Base-by-base conservation (phyloP, 2,329 filamentous ascomycete genomes). In the Hypomyces perniciosus region DNA sequence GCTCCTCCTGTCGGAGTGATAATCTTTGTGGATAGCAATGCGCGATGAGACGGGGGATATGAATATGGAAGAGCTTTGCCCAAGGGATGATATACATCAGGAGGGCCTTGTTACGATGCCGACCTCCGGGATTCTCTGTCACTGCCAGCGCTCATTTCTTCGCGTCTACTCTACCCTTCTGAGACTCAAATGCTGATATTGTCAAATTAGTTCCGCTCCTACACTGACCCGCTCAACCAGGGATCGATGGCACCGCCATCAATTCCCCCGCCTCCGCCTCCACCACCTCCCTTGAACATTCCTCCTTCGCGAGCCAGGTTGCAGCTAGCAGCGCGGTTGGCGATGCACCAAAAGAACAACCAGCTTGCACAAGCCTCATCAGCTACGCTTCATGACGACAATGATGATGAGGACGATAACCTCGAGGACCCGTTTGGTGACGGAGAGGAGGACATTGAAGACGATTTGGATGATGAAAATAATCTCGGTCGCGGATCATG, bases 241-340 rank as follows among this genome's bases (percentile, higher is more conserved):
- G 48, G 61, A 38, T 75, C 76, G 27, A 67, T 81, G 59, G 75
- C 77, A 51, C 80, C 78, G 43, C 81, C 79, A 2, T 81, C 79
- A 9, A 77, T 82, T 44, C 78, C 69, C 3, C 79, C 80, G 6
- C 80, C 81, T 3, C 78, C 77, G 2, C 78, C 81, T 1, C 85
- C 86, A n/a, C 87, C 83, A 26, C 85, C 88, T 31, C 89, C 90
- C 9, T 75, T 96, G 62, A 93, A 92, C 65, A 84, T 92, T 34
- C 85, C 88, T 1, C 91, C 92, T 2, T 95, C 90, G 6, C 83
- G 92, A 47, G 92, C 92, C 6, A 83, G 92, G 46, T 78, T 90
- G 50, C 90, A 95, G 67, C 80, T 97, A n/a, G 91, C 90, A n/a
- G 88, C 88, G 9, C 83, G 91, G 9, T 77, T 97, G 62, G 81